Percentiles rank a stretch among this genome's conserved stretches.
Evolutionary conservation across 78 protist genomes (phyloP).

Genomic region (Polysphondylium violaceum): DNA sequence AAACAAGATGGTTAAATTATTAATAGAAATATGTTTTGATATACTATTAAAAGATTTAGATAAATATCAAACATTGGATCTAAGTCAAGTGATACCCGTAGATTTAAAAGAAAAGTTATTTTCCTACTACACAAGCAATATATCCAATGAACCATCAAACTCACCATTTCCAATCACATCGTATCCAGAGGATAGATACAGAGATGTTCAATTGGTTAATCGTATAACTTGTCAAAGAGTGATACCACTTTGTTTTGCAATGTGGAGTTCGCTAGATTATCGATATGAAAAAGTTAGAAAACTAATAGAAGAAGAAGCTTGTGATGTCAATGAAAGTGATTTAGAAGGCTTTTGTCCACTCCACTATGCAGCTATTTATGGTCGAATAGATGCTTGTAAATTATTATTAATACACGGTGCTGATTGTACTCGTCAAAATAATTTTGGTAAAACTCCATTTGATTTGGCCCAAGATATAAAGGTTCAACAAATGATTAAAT

Average conservation of each 20-base stretch:
- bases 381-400: constrained; percentile 77
- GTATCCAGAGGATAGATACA: constrained; percentile 74
- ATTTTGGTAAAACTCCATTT: constrained; percentile 75
- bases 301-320: constrained; percentile 72
- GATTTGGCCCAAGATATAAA: constrained; percentile 76
- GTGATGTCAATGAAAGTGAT: constrained; percentile 77
- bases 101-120: constrained; percentile 48
- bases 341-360: constrained; percentile 78
- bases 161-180: constrained; percentile 75
- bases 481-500: constrained; percentile 80
- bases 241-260: constrained; percentile 78
- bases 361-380: constrained; percentile 77
- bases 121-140: constrained; percentile 32
- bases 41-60: constrained; percentile 33
- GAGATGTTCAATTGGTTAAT: constrained; percentile 74
- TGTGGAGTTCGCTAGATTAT: constrained; percentile 80
- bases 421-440: constrained; percentile 62
- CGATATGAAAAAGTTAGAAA: constrained; percentile 71
- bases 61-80: constrained; percentile 14
- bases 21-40: constrained; percentile 52
- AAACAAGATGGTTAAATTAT: constrained; percentile 7
- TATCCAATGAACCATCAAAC: constrained; percentile 43
- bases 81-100: constrained; percentile 15
- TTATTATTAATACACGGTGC: constrained; percentile 64
- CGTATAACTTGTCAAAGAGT: constrained; percentile 78